Evolutionary conservation across 371 early-diverging fungal genomes (phyloP).

Genomic region (Mucor velutinosus): DNA sequence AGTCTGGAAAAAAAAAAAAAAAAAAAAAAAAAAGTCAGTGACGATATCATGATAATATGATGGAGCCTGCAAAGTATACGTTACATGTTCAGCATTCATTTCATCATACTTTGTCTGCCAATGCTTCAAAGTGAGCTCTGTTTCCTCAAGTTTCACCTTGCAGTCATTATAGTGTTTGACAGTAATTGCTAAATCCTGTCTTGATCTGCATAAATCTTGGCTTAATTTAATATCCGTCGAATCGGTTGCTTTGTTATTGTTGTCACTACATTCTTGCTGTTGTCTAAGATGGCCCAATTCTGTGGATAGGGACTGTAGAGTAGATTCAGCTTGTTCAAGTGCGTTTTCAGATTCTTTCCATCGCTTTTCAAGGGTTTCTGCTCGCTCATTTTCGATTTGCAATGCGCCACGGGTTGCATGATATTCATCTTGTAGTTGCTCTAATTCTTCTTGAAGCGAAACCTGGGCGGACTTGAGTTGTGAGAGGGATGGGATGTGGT

Average conservation of each 20-base stretch:
- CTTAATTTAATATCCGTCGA: conserved; percentile 9
- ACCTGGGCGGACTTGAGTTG: background rate
- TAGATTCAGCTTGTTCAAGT: conserved; percentile 42
- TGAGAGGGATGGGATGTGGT: background rate
- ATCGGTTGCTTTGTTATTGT: background rate
- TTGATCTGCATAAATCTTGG: conserved; percentile 6
- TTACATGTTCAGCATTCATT: conserved; percentile 21
- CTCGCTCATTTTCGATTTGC: conserved; percentile 25
- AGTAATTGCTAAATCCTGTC: background rate
- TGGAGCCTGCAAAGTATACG: background rate
- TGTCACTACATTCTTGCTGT: conserved; percentile 16
- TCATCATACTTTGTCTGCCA: conserved; percentile 32
- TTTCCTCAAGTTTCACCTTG: background rate
- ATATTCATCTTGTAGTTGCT: conserved; percentile 15
- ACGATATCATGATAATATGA: background rate
- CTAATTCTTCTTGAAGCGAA: conserved; percentile 9
- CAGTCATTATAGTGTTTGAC: background rate
- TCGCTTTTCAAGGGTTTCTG: conserved; percentile 27
- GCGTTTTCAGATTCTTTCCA: conserved; percentile 33
- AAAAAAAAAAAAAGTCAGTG: background rate
- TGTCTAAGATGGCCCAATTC: conserved; percentile 30
- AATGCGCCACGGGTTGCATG: conserved; percentile 11
- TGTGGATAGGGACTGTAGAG: conserved; percentile 32
- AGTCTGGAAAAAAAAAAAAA: background rate
- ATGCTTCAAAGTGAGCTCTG: background rate